Conservation (phyloP, 2,329 filamentous ascomycete species). For the Exophiala alcalophila region DNA sequence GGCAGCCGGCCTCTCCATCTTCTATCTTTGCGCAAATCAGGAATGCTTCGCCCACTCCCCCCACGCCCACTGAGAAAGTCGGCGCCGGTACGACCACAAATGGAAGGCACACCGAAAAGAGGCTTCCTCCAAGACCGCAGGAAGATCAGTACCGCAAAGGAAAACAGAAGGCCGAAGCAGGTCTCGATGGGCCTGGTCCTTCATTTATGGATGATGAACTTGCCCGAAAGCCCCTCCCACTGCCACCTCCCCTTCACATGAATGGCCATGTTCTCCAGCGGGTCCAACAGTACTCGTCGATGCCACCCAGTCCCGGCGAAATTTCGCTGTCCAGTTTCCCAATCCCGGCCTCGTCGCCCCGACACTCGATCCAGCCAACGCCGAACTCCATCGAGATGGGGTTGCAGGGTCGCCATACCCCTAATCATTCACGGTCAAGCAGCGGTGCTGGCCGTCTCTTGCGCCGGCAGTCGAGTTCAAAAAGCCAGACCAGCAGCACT, state of each 20-base stretch:
- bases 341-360: constrained; percentile 21
- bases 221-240: constrained; percentile 6
- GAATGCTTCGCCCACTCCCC: constrained; percentile 11
- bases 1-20: constrained; percentile 20
- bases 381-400: not conserved
- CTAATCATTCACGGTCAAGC: constrained; percentile 9
- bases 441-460: constrained; percentile 13
- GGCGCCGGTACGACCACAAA: too few relatives aligned
- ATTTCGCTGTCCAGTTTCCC: constrained; percentile 25
- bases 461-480: constrained; percentile 16
- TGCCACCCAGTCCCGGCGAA: constrained; percentile 25
- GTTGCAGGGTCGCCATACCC: too few relatives aligned
- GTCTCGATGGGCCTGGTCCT: constrained; percentile 21
- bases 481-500: constrained; percentile 20
- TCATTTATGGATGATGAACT: constrained; percentile 16
- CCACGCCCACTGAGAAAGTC: too few relatives aligned
- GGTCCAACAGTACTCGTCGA: constrained; percentile 4
- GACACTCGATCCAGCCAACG: constrained; percentile 8
- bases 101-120: too few relatives aligned
- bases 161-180: constrained; percentile 5
- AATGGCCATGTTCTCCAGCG: constrained; percentile 10
- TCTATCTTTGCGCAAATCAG: constrained; percentile 23
- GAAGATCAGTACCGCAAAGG: too few relatives aligned
- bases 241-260: constrained; percentile 14
- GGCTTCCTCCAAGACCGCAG: too few relatives aligned